phyloP scores from a whole-genome alignment of 2,329 filamentous ascomycete genomes.

The Diaporthe sp. region DNA sequence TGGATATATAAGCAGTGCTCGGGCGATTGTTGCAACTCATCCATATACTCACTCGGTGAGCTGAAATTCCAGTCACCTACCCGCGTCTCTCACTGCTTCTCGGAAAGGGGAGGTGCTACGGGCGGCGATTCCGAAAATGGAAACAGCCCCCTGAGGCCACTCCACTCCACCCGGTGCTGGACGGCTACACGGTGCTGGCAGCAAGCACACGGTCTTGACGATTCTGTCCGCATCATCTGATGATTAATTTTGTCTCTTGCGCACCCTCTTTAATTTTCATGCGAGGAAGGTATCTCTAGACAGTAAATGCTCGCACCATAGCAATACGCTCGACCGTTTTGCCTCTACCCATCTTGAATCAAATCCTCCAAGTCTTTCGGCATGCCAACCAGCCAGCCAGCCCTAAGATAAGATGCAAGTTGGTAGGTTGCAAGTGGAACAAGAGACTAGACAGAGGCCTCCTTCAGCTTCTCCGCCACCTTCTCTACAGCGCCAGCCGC shows the following conservation, averaged over 20 bases:
- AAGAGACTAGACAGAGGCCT: constrained; percentile 39
- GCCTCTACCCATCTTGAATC: not conserved
- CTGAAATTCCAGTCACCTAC: constrained; percentile 2
- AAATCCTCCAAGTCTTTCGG: not conserved
- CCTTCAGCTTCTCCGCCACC: constrained; percentile 43
- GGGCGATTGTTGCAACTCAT: not conserved
- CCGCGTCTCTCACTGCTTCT: not conserved
- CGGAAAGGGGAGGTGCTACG: constrained; percentile 3
- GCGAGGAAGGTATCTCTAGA: constrained; percentile 23
- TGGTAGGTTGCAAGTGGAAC: not conserved
- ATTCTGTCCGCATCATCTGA: not conserved
- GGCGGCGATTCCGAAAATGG: constrained; percentile 25
- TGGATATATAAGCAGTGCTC: not conserved
- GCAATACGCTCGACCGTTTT: not conserved
- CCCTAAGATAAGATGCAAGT: not conserved
- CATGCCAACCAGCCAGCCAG: constrained; percentile 12
- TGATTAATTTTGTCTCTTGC: not conserved
- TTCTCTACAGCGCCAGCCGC: constrained; percentile 38
- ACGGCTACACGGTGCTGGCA: not conserved
- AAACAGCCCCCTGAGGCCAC: constrained; percentile 26
- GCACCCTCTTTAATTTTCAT: not conserved
- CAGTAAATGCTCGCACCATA: not conserved
- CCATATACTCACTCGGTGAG: not conserved
- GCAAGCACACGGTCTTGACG: not conserved
- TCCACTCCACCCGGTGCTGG: constrained; percentile 1